phyloP scores from a whole-genome alignment of 2,329 filamentous ascomycete genomes.

The Aschersonia sp. region DNA sequence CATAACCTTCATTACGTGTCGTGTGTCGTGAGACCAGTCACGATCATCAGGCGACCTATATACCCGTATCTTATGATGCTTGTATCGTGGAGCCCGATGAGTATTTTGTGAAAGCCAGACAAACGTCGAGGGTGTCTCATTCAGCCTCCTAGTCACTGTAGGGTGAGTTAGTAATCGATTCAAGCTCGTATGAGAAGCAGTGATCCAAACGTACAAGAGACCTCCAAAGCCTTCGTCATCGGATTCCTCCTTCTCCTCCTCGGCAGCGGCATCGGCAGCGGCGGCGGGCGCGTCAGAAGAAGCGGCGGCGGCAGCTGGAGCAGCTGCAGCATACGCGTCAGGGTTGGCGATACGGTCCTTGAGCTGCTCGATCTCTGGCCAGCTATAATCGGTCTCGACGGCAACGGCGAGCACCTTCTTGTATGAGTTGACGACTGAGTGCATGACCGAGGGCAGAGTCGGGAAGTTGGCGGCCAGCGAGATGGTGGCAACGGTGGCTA shows the following conservation, averaged over 20 bases:
- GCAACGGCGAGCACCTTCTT: slow-evolving; percentile 92
- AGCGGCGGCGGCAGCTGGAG: slow-evolving; percentile 51
- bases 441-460: slow-evolving; percentile 87
- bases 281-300: slow-evolving; percentile 34
- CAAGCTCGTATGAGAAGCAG: neutral
- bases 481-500: slow-evolving; percentile 76
- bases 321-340: slow-evolving; percentile 80
- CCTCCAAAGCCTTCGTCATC: slow-evolving; percentile 62
- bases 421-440: slow-evolving; percentile 95
- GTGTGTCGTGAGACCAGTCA: slow-evolving; percentile 20
- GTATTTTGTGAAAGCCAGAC: neutral
- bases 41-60: slow-evolving; percentile 34
- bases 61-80: slow-evolving; percentile 22
- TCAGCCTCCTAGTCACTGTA: slow-evolving; percentile 32
- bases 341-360: slow-evolving; percentile 99
- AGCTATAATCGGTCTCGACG: slow-evolving; percentile 78
- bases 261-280: slow-evolving; percentile 46
- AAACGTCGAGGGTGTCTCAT: slow-evolving; percentile 9
- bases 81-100: slow-evolving; percentile 26
- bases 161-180: slow-evolving; percentile 21
- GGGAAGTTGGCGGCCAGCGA: slow-evolving; percentile 92
- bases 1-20: slow-evolving; percentile 14
- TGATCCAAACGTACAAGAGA: slow-evolving; percentile 46
- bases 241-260: slow-evolving; percentile 51
- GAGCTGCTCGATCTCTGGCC: slow-evolving; percentile 91